phyloP scores from a whole-genome alignment of 1,139 yeast species.

The Diutina mesorugosa region DNA sequence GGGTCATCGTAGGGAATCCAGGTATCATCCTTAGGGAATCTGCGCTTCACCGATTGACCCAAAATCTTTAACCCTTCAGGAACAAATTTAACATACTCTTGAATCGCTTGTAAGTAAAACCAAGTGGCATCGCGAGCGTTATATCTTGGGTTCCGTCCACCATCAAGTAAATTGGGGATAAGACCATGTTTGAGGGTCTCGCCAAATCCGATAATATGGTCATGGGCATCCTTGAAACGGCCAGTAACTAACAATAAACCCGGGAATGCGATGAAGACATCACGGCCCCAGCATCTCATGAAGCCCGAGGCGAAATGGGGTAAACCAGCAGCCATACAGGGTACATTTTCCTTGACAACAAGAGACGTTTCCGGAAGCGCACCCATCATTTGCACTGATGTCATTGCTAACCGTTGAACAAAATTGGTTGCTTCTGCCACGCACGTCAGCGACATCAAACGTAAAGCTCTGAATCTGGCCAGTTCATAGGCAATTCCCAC shows the following conservation, averaged over 20 bases:
- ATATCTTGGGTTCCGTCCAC: slow-evolving; percentile 87
- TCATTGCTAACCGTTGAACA: slow-evolving; percentile 66
- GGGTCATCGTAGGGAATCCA: slow-evolving; percentile 60
- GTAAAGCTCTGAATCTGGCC: slow-evolving; percentile 55
- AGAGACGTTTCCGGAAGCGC: slow-evolving; percentile 63
- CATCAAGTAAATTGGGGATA: slow-evolving; percentile 85
- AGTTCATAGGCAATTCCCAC: slow-evolving; percentile 78
- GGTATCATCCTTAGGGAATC: slow-evolving; percentile 85
- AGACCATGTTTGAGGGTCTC: slow-evolving; percentile 89
- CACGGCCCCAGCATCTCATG: slow-evolving; percentile 99
- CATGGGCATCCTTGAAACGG: slow-evolving; percentile 65
- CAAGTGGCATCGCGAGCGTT: slow-evolving; percentile 97
- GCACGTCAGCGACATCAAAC: slow-evolving; percentile 7
- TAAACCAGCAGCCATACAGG: slow-evolving; percentile 88
- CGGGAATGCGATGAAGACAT: slow-evolving; percentile 76
- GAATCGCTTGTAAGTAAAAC: slow-evolving; percentile 83
- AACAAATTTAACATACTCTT: slow-evolving; percentile 58
- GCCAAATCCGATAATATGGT: slow-evolving; percentile 79
- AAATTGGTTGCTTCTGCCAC: slow-evolving; percentile 43
- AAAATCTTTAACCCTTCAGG: slow-evolving; percentile 62
- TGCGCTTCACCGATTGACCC: slow-evolving; percentile 58
- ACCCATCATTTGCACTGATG: slow-evolving; percentile 85
- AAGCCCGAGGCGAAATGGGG: slow-evolving; percentile 87
- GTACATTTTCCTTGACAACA: slow-evolving; percentile 46
- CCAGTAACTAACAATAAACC: slow-evolving; percentile 74